phyloP scores from a whole-genome alignment of 1,284 basidiomycete genomes.

The Puccinia polysora region DNA sequence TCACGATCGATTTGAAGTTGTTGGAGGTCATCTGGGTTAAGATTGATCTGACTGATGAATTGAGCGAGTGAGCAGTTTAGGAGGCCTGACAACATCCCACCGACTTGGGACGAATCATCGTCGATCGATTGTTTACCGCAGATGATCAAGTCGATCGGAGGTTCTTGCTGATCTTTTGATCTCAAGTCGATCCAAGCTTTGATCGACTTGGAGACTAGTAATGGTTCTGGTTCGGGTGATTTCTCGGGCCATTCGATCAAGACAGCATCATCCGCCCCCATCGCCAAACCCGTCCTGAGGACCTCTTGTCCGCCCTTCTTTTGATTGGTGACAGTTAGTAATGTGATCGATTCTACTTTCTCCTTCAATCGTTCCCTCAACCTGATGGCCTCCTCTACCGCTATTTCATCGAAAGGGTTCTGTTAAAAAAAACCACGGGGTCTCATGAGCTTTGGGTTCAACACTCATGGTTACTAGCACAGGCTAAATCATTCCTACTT shows the following conservation, averaged over 20 bases:
- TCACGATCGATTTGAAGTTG: slow-evolving; percentile 76
- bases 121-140: slow-evolving; percentile 99
- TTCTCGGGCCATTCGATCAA: slow-evolving; percentile 80
- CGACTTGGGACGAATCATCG: slow-evolving; percentile 93
- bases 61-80: slow-evolving; percentile 90
- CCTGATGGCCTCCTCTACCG: slow-evolving; percentile 94
- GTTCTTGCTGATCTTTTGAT: slow-evolving; percentile 60
- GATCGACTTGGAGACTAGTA: slow-evolving; percentile 79
- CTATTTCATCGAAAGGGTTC: slow-evolving; percentile 59
- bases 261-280: slow-evolving; percentile 91
- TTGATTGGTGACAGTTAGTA: slow-evolving; percentile 83
- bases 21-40: slow-evolving; percentile 61
- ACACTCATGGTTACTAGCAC: not conserved
- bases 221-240: slow-evolving; percentile 68
- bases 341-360: slow-evolving; percentile 75
- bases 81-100: slow-evolving; percentile 93
- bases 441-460: not conserved
- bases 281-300: slow-evolving; percentile 89
- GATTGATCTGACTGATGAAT: slow-evolving; percentile 83
- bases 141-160: slow-evolving; percentile 76
- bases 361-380: slow-evolving; percentile 74
- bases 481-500: no score
- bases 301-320: slow-evolving; percentile 72
- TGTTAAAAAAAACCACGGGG: slow-evolving; percentile 6
- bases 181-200: slow-evolving; percentile 64